Percentiles rank a stretch among this genome's conserved stretches.
phyloP scores from a whole-genome alignment of 2,329 filamentous ascomycete genomes.

The Aspergillus tubingensis region DNA sequence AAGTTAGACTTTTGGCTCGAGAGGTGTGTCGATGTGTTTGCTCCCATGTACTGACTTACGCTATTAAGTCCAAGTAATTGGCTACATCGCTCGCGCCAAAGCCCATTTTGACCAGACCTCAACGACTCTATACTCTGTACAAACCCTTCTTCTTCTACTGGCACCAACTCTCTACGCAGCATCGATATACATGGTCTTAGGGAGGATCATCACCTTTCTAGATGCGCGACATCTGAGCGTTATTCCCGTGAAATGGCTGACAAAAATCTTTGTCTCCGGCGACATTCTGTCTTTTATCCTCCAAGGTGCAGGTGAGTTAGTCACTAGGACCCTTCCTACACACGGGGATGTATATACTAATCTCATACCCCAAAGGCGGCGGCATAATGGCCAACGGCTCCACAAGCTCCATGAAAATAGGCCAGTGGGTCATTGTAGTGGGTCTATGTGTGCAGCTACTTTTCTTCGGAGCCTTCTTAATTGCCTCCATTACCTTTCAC shows the following conservation, averaged over 20 bases:
- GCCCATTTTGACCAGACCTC: constrained; percentile 2
- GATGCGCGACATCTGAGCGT: neutral
- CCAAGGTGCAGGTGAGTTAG: constrained; percentile 4
- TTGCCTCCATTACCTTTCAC: neutral
- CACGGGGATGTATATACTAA: neutral
- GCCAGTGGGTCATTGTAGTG: constrained; percentile 1
- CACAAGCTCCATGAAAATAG: neutral
- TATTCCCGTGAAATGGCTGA: neutral
- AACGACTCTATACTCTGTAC: neutral
- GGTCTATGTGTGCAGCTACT: constrained; percentile 5
- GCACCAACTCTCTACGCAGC: constrained; percentile 10
- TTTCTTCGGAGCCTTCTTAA: constrained; percentile 2
- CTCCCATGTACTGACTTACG: neutral
- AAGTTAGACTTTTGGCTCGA: neutral
- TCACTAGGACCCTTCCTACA: too few species aligned
- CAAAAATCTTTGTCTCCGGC: constrained; percentile 3
- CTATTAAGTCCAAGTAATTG: constrained; percentile 4
- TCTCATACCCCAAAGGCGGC: neutral
- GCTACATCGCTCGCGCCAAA: constrained; percentile 2
- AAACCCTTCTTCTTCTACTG: constrained; percentile 3
- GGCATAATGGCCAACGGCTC: constrained; percentile 4
- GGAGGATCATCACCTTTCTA: neutral
- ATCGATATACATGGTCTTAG: neutral
- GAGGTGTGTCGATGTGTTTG: neutral
- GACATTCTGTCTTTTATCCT: constrained; percentile 5